These are phyloP conservation scores for Blastocystis sp. DNA, from an alignment of 352 stramenopile species.

Conservation along the genomic window DNA sequence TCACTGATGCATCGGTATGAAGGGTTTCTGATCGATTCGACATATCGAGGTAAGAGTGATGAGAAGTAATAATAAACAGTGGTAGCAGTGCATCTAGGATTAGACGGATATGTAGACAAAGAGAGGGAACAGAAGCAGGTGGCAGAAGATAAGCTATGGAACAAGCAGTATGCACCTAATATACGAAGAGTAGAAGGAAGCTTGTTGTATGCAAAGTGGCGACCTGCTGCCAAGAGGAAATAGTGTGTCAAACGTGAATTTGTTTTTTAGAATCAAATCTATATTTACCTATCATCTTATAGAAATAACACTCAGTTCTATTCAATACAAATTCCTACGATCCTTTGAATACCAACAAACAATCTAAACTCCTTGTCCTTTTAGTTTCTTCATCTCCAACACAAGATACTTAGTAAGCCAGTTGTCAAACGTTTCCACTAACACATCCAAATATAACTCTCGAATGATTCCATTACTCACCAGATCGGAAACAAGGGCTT, in stretches of 20 bases:
- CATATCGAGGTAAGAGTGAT: not conserved
- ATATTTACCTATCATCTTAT: not conserved
- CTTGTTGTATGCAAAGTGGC: slow-evolving; percentile 17
- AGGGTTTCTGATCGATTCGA: slow-evolving; percentile 8
- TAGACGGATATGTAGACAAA: slow-evolving; percentile 28
- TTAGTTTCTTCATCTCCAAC: not conserved
- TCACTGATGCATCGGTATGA: not conserved
- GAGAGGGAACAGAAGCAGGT: not conserved
- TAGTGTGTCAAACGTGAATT: no score
- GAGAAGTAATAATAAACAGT: not conserved
- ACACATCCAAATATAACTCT: not conserved
- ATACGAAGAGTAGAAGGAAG: not conserved
- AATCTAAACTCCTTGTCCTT: not conserved
- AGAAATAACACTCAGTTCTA: no score
- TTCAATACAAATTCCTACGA: not conserved
- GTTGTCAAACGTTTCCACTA: not conserved
- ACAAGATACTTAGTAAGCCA: slow-evolving; percentile 4
- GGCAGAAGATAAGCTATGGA: not conserved
- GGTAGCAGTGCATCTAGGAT: not conserved
- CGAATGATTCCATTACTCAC: slow-evolving; percentile 8
- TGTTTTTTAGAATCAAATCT: not conserved
- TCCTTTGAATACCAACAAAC: not conserved
- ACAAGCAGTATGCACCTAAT: not conserved
- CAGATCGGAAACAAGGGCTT: slow-evolving; percentile 3
- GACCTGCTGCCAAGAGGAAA: not conserved